These are phyloP conservation scores for Ilyonectria sp. DNA, from an alignment of 2,329 filamentous ascomycete species.

Conservation along the genomic window DNA sequence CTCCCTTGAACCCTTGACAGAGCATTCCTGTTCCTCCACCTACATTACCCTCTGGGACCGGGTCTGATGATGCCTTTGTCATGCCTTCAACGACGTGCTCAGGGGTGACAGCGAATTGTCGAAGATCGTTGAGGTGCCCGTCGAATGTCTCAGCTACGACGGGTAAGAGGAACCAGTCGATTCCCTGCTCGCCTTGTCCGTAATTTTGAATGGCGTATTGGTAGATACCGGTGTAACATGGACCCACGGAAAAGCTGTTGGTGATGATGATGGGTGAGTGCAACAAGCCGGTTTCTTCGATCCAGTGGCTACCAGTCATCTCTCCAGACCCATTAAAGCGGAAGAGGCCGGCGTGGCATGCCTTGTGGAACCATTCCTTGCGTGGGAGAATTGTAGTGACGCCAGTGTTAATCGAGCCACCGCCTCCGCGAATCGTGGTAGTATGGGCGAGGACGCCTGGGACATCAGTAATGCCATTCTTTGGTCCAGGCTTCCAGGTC, in stretches of 20 bases:
- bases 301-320: slow-evolving; percentile 73
- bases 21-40: slow-evolving; percentile 77
- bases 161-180: slow-evolving; percentile 69
- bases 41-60: slow-evolving; percentile 71
- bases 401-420: slow-evolving; percentile 58
- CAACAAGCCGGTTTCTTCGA: slow-evolving; percentile 69
- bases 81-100: slow-evolving; percentile 68
- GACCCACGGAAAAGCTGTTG: slow-evolving; percentile 36
- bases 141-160: slow-evolving; percentile 75
- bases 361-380: slow-evolving; percentile 51
- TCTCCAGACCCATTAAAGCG: slow-evolving; percentile 76
- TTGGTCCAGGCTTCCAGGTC: slow-evolving; percentile 57
- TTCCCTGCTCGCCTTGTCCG: slow-evolving; percentile 53
- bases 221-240: slow-evolving; percentile 68
- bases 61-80: slow-evolving; percentile 61
- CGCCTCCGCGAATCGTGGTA: slow-evolving; percentile 53
- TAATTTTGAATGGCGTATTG: slow-evolving; percentile 66
- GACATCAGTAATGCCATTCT: slow-evolving; percentile 64
- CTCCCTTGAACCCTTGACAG: slow-evolving; percentile 75
- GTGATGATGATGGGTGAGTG: slow-evolving; percentile 25
- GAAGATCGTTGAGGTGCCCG: slow-evolving; percentile 70
- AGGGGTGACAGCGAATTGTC: slow-evolving; percentile 67
- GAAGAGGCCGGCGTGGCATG: slow-evolving; percentile 66
- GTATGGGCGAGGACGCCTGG: slow-evolving; percentile 60
- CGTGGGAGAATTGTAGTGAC: slow-evolving; percentile 63